A percentile compares a stretch with the other conserved stretches of the same genome.
phyloP scores from a whole-genome alignment of 371 early-diverging fungal genomes.

The Rhizomucor pusillus region DNA sequence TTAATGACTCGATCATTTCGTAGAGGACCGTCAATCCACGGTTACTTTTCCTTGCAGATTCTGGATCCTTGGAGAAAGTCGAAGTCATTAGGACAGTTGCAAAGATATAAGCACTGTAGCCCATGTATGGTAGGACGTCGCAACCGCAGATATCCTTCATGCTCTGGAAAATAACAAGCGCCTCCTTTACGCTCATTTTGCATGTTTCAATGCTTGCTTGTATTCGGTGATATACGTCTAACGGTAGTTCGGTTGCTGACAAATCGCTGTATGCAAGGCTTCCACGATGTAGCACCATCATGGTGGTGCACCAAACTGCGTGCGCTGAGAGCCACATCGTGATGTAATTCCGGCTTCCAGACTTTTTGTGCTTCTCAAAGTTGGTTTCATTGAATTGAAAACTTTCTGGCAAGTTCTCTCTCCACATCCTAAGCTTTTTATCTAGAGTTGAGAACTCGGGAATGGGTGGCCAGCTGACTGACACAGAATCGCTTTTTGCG shows the following conservation, averaged over 20 bases:
- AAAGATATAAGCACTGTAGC: conserved; percentile 42
- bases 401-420: conserved; percentile 17
- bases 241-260: conserved; percentile 12
- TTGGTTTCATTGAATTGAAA: conserved; percentile 23
- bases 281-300: conserved; percentile 38
- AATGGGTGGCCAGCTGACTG: conserved; percentile 48
- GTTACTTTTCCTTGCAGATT: conserved; percentile 27
- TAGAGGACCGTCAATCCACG: conserved; percentile 12
- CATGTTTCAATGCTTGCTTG: conserved; percentile 27
- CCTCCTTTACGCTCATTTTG: conserved; percentile 28
- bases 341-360: conserved; percentile 31
- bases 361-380: conserved; percentile 19
- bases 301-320: conserved; percentile 34
- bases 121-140: conserved; percentile 40
- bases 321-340: conserved; percentile 39
- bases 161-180: conserved; percentile 28
- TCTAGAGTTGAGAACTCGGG: conserved; percentile 42
- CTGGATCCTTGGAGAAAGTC: conserved; percentile 31
- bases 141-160: conserved; percentile 30
- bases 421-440: conserved; percentile 29
- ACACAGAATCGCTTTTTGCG: conserved; percentile 32
- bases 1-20: neutral
- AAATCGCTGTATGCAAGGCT: conserved; percentile 39
- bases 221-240: conserved; percentile 18
- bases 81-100: conserved; percentile 46